Evolutionary conservation across 129 eudicot genomes (phyloP).

Genomic region (Chrysanthemum lavandulifolium): DNA sequence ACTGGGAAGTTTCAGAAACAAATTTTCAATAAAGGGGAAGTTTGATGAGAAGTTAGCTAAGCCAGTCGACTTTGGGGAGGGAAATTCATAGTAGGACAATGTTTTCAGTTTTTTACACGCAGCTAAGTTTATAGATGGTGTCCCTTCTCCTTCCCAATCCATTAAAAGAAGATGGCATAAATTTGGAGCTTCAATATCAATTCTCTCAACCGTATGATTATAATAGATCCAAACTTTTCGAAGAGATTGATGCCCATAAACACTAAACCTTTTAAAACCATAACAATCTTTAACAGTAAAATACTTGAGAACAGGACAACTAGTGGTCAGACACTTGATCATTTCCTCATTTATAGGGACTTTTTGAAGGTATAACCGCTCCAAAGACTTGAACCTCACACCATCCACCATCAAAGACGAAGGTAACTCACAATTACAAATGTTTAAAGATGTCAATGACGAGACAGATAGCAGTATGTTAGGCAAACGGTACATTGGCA

Average conservation of each 20-base stretch:
- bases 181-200: not conserved
- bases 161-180: not conserved
- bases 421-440: not conserved
- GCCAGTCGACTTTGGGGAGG: too few relatives aligned
- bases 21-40: slow-evolving; percentile 4
- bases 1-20: not conserved
- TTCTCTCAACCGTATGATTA: not conserved
- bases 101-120: not conserved
- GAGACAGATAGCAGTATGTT: not conserved
- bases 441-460: not conserved
- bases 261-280: not conserved
- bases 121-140: not conserved
- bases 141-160: not conserved
- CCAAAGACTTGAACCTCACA: not conserved
- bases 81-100: not conserved
- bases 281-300: not conserved
- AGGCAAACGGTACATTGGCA: not conserved
- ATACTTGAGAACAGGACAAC: not conserved
- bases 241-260: not conserved
- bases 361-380: not conserved
- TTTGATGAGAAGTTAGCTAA: not conserved
- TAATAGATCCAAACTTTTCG: not conserved
- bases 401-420: not conserved
- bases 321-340: not conserved
- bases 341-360: not conserved